Evolutionary conservation across 176 grass and related monocot species (phyloP), one percentile per base, ranked within the genome.

Genomic region (Ampelocalamus luodianensis): DNA sequence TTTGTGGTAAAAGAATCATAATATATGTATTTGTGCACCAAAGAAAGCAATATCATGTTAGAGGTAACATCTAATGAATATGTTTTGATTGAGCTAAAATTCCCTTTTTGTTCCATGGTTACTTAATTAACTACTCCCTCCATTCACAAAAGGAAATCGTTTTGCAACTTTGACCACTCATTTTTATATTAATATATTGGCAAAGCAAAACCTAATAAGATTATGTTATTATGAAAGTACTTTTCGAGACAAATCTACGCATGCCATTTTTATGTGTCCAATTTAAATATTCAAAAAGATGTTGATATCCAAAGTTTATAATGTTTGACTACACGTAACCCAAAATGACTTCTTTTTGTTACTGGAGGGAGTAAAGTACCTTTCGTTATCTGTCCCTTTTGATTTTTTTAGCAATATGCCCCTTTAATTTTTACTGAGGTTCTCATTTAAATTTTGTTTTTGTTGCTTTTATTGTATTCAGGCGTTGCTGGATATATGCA

Each of bases 401-500:
- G 8, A 6, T 10, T 5, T 49, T 40, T 42, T 76, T 76, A 39
- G 73, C 51, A 76, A 18, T 39, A 51, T 20, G 8, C 27, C 17
- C 24, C 50, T 48, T 16, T 51, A 65, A 78, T 15, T 55, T 73
- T 5, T 78, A 67, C 39, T 83, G 5, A 68, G 50, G 32, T 32
- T 72, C 17, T 78, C 50, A 69, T 53, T 80, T 80, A 18, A 59
- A 79, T 74, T 72, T 67, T 20, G 53, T 62, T 72, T 91, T 46
- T 73, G 29, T 76, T 84, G 15, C 65, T 79, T 82, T 54, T 69
- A 37, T 64, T 85, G 23, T 83, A 75, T 89, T 83, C 82, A 98
- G 96, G 91, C 20, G 75, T 95, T 74, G 65, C 73, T 83, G 78
- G 58, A 80, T 51, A 68, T 63, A 70, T 90, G 51, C 83, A 98